Evolutionary conservation across 1,284 basidiomycete species (phyloP).

Genomic region (Sphagnurus paluster): DNA sequence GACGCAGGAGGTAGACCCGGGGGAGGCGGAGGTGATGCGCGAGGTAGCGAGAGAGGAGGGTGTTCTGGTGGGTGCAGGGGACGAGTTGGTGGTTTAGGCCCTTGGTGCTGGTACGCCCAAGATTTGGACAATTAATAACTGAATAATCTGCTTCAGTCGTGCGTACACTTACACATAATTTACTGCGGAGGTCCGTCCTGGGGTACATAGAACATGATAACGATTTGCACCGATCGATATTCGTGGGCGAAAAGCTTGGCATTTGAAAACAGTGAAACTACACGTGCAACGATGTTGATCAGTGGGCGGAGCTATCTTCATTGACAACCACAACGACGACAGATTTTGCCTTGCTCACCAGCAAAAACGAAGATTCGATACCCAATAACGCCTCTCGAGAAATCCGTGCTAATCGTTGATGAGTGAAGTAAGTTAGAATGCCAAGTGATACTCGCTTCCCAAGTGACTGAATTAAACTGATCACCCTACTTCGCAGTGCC

Average conservation of each 20-base stretch:
- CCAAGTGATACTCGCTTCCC: slow-evolving; percentile 22
- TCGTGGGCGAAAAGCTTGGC: background rate
- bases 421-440: slow-evolving; percentile 27
- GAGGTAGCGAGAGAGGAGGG: background rate
- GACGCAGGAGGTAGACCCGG: background rate
- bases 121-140: too few relatives aligned
- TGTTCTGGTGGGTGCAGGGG: background rate
- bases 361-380: background rate
- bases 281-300: background rate
- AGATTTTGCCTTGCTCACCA: background rate
- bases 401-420: slow-evolving; percentile 1
- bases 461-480: slow-evolving; percentile 28
- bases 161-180: too few relatives aligned
- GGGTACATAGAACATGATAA: too few relatives aligned
- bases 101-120: too few relatives aligned
- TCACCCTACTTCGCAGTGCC: slow-evolving; percentile 21
- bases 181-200: too few relatives aligned
- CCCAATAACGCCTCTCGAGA: background rate
- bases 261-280: background rate
- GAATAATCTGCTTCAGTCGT: background rate
- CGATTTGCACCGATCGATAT: too few relatives aligned
- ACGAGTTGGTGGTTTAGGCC: background rate
- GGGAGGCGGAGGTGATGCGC: background rate
- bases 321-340: slow-evolving; percentile 1
- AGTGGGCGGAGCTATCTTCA: background rate